Conservation (phyloP, 2,329 filamentous ascomycete species). For the Arthrobotrys conoides region DNA sequence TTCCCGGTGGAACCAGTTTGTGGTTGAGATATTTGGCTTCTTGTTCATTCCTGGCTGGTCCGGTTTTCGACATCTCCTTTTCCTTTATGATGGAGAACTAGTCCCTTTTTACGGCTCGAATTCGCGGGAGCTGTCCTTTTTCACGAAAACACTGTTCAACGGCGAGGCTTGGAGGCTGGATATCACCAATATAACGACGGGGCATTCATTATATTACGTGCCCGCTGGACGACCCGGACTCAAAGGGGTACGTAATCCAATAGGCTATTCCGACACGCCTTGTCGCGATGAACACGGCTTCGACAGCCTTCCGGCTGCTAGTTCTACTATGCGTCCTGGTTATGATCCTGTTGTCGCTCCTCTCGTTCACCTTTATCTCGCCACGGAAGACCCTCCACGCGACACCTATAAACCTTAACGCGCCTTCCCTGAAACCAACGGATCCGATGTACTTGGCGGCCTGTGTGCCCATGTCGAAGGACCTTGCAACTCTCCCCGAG, state of each 20-base stretch:
- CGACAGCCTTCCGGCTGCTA: constrained; percentile 59
- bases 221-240: neutral
- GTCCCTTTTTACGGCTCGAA: neutral
- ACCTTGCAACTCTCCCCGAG: constrained; percentile 49
- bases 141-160: neutral
- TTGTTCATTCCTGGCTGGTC: constrained; percentile 20
- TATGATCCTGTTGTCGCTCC: constrained; percentile 52
- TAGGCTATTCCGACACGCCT: neutral
- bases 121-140: neutral
- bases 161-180: neutral
- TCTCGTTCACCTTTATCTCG: constrained; percentile 57
- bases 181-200: neutral
- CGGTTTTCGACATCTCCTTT: constrained; percentile 23
- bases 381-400: constrained; percentile 55
- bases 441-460: constrained; percentile 50
- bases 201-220: neutral
- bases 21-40: constrained; percentile 19
- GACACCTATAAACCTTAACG: constrained; percentile 58
- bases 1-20: constrained; percentile 26
- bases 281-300: constrained; percentile 53
- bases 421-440: constrained; percentile 52
- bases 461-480: constrained; percentile 54
- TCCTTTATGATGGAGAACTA: constrained; percentile 1
- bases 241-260: constrained; percentile 6
- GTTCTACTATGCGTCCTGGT: constrained; percentile 48